phyloP scores from a whole-genome alignment of 2,329 filamentous ascomycete genomes.

The Pseudopithomyces chartarum region DNA sequence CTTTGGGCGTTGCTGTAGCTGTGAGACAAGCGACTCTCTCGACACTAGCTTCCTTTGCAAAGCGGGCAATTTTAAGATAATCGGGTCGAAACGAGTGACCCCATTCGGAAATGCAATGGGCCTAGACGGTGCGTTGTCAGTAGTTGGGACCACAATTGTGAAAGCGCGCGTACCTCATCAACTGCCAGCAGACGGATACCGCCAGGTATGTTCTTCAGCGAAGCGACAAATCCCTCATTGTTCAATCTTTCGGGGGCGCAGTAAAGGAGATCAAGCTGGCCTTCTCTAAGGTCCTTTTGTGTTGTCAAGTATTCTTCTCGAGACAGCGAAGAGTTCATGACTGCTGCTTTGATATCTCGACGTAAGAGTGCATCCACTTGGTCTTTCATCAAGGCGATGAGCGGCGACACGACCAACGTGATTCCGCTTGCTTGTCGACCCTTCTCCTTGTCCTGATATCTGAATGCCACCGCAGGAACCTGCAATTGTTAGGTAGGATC shows the following conservation, averaged over 20 bases:
- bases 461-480: slow-evolving; percentile 50
- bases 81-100: slow-evolving; percentile 96
- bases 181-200: slow-evolving; percentile 85
- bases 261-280: slow-evolving; percentile 79
- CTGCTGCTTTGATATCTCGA: slow-evolving; percentile 75
- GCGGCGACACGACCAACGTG: slow-evolving; percentile 87
- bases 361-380: slow-evolving; percentile 80
- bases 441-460: slow-evolving; percentile 43
- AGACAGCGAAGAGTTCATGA: slow-evolving; percentile 70
- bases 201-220: slow-evolving; percentile 68
- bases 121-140: slow-evolving; percentile 68
- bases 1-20: slow-evolving; percentile 82
- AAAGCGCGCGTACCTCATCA: slow-evolving; percentile 1
- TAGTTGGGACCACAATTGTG: background rate
- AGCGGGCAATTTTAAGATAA: slow-evolving; percentile 76
- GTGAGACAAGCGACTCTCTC: slow-evolving; percentile 76
- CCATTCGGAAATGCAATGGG: slow-evolving; percentile 97
- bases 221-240: slow-evolving; percentile 68
- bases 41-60: slow-evolving; percentile 83
- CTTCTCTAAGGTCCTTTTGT: slow-evolving; percentile 68
- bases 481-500: slow-evolving; percentile 11
- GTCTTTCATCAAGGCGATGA: slow-evolving; percentile 95
- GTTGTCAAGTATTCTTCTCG: slow-evolving; percentile 62
- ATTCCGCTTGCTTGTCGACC: slow-evolving; percentile 73
- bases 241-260: slow-evolving; percentile 96